These are phyloP conservation scores for Leucogyrophana mollusca DNA, from an alignment of 768 basidiomycete species.

Conservation along the genomic window DNA sequence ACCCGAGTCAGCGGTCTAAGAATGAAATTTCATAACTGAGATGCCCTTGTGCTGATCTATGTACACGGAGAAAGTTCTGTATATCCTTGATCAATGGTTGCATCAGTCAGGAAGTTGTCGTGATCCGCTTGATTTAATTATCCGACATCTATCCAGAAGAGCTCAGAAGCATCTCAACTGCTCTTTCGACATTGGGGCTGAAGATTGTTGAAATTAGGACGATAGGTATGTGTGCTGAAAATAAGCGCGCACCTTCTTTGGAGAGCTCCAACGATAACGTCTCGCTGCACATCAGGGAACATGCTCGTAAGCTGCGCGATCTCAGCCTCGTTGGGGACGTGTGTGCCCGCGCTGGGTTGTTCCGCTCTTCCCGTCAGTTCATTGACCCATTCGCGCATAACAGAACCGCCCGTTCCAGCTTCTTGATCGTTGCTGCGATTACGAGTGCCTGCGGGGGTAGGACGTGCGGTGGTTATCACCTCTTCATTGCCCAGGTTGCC, in stretches of 20 bases:
- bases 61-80: not conserved
- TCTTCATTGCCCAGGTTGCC: slow-evolving; percentile 47
- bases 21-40: slow-evolving; percentile 6
- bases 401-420: slow-evolving; percentile 40
- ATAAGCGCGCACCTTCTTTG: slow-evolving; percentile 68
- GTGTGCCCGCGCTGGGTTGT: slow-evolving; percentile 52
- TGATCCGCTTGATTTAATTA: too few species aligned
- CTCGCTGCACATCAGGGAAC: slow-evolving; percentile 80
- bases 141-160: slow-evolving; percentile 33
- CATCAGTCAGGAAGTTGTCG: too few species aligned
- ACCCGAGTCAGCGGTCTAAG: slow-evolving; percentile 32
- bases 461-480: slow-evolving; percentile 60
- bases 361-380: slow-evolving; percentile 69
- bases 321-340: slow-evolving; percentile 75
- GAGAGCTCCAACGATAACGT: slow-evolving; percentile 71
- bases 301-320: slow-evolving; percentile 71
- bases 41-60: too few species aligned
- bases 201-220: slow-evolving; percentile 6
- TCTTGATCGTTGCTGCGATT: slow-evolving; percentile 18
- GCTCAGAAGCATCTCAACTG: slow-evolving; percentile 75
- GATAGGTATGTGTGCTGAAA: slow-evolving; percentile 3
- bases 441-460: slow-evolving; percentile 24
- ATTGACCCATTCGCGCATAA: slow-evolving; percentile 78
- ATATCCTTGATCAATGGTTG: too few species aligned
- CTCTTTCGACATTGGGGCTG: slow-evolving; percentile 77